Evolutionary conservation across 1,284 basidiomycete species (phyloP).

Genomic region (Tylopilus sp.): DNA sequence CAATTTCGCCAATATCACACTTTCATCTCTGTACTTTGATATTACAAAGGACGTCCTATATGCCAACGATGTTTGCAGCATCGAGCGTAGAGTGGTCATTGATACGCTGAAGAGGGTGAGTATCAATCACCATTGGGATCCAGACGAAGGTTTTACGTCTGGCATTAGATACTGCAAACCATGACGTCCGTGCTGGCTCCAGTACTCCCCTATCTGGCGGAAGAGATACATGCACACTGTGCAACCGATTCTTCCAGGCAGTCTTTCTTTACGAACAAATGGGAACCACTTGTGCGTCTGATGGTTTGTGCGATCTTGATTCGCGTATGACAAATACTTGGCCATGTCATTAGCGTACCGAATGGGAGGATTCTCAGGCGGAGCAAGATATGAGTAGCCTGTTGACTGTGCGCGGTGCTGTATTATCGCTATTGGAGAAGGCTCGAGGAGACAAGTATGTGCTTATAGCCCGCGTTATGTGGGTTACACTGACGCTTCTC

Average conservation of each 20-base stretch:
- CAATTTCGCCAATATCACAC: conserved; percentile 66
- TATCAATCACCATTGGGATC: not conserved
- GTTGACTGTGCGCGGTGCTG: conserved; percentile 50
- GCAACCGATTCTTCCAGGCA: conserved; percentile 28
- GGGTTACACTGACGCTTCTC: conserved; percentile 1
- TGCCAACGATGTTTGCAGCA: conserved; percentile 54
- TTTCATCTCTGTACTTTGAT: conserved; percentile 89
- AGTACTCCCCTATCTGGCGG: conserved; percentile 86
- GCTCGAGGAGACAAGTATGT: conserved; percentile 67
- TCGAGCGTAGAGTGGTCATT: conserved; percentile 61
- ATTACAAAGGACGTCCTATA: conserved; percentile 91
- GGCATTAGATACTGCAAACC: conserved; percentile 60
- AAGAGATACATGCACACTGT: conserved; percentile 68
- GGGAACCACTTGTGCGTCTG: conserved; percentile 55
- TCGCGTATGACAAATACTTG: conserved; percentile 6
- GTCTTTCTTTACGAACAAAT: conserved; percentile 64
- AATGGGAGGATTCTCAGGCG: conserved; percentile 54
- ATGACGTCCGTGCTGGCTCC: conserved; percentile 80
- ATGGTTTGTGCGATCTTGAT: not conserved
- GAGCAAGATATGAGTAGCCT: conserved; percentile 59
- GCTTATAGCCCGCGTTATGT: not conserved
- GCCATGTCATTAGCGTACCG: conserved; percentile 36
- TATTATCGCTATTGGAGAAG: conserved; percentile 63
- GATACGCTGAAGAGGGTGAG: conserved; percentile 73
- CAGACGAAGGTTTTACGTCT: not conserved